Conservation (phyloP, 768 basidiomycete species). For the Lactarius evosmus region DNA sequence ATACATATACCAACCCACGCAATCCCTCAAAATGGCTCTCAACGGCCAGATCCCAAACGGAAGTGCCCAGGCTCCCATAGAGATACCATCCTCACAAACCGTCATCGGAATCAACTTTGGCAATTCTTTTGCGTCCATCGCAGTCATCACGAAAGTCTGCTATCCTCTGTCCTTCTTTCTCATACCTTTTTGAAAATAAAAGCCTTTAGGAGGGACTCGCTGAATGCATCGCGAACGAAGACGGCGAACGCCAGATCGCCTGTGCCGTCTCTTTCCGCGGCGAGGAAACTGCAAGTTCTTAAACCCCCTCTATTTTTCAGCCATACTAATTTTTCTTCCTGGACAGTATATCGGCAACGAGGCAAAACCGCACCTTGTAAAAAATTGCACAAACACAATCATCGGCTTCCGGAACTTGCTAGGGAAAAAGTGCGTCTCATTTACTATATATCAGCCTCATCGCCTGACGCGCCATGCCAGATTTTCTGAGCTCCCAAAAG, state of each 20-base stretch:
- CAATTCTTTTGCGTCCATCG: slow-evolving; percentile 91
- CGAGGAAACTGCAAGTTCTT: slow-evolving; percentile 74
- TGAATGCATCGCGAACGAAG: slow-evolving; percentile 96
- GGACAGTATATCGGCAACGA: slow-evolving; percentile 92
- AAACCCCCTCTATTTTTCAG: slow-evolving; percentile 2
- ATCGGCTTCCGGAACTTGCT: slow-evolving; percentile 91
- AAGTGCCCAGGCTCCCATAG: slow-evolving; percentile 43
- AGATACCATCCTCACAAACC: slow-evolving; percentile 42
- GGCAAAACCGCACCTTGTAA: slow-evolving; percentile 90
- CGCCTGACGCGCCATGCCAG: slow-evolving; percentile 37
- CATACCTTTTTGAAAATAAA: background rate
- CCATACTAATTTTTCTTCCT: slow-evolving; percentile 11
- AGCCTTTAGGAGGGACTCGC: slow-evolving; percentile 74
- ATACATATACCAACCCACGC: slow-evolving; percentile 19
- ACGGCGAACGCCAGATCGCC: slow-evolving; percentile 97
- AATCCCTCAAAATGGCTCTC: slow-evolving; percentile 36
- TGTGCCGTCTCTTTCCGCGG: slow-evolving; percentile 89
- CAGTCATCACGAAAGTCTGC: slow-evolving; percentile 88
- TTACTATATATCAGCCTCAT: background rate
- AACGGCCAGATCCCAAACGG: slow-evolving; percentile 50
- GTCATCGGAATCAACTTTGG: slow-evolving; percentile 96
- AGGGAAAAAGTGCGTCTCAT: slow-evolving; percentile 74
- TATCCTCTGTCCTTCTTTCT: background rate
- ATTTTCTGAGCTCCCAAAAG: slow-evolving; percentile 70
- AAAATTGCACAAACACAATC: slow-evolving; percentile 92